A percentile compares a stretch with the other conserved stretches of the same genome.
Conservation (phyloP, 225 moss, liverwort and hornwort species). For the Pleurozium schreberi region DNA sequence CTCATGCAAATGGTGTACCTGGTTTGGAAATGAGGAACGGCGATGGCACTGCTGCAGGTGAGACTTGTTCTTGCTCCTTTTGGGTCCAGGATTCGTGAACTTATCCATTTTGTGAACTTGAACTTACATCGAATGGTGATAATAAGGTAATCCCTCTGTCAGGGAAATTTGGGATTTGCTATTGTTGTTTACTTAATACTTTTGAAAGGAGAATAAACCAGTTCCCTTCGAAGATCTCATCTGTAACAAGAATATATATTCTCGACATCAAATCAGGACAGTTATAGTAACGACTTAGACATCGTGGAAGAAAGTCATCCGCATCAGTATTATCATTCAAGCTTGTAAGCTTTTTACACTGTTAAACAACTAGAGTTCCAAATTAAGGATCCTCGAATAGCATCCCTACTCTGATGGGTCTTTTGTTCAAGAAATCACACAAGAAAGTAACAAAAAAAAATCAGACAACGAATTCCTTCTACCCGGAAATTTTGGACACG, state of each 20-base stretch:
- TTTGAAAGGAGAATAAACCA: neutral
- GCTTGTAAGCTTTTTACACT: neutral
- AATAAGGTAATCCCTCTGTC: no score
- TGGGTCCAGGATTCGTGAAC: no score
- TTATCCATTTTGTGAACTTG: no score
- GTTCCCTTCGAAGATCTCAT: neutral
- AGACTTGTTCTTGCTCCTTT: neutral
- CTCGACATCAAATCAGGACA: neutral
- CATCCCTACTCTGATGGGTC: neutral
- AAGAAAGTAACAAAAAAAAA: neutral
- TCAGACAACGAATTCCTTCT: neutral
- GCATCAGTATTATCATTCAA: neutral
- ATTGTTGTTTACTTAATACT: no score
- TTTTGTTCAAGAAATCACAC: neutral
- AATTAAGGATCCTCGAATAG: neutral
- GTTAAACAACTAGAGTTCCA: neutral
- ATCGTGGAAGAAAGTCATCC: neutral
- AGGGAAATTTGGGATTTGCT: neutral
- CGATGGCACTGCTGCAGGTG: neutral
- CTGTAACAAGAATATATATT: no score
- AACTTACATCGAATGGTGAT: no score
- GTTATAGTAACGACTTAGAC: neutral
- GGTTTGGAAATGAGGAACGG: neutral
- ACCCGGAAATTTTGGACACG: neutral
- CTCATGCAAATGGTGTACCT: neutral